phyloP scores from a whole-genome alignment of 2,329 filamentous ascomycete species.

The Cytospora piceae region DNA sequence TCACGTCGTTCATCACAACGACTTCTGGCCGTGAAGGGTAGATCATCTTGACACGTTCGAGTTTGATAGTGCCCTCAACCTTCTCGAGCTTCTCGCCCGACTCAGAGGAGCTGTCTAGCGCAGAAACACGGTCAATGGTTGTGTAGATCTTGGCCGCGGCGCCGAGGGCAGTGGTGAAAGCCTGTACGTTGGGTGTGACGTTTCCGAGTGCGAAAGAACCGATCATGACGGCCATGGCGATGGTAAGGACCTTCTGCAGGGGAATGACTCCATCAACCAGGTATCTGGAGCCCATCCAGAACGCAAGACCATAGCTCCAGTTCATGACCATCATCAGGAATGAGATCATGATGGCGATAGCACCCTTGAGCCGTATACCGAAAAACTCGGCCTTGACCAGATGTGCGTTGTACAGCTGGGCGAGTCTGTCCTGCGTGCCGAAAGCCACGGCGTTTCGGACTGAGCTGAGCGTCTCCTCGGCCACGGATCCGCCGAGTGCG shows the following conservation, averaged over 20 bases:
- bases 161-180: slow-evolving; percentile 81
- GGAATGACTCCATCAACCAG: slow-evolving; percentile 67
- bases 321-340: slow-evolving; percentile 84
- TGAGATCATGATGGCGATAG: slow-evolving; percentile 78
- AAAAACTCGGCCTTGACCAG: slow-evolving; percentile 72
- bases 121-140: slow-evolving; percentile 87
- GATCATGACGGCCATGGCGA: slow-evolving; percentile 89
- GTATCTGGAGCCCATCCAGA: slow-evolving; percentile 84
- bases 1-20: slow-evolving; percentile 83
- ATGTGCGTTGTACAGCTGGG: slow-evolving; percentile 80
- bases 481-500: slow-evolving; percentile 82
- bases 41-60: slow-evolving; percentile 85
- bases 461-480: slow-evolving; percentile 92
- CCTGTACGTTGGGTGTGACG: slow-evolving; percentile 81
- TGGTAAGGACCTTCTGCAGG: slow-evolving; percentile 76
- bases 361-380: slow-evolving; percentile 75
- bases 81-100: slow-evolving; percentile 73
- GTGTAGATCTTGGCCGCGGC: slow-evolving; percentile 91
- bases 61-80: slow-evolving; percentile 77
- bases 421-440: slow-evolving; percentile 90
- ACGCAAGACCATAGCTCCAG: slow-evolving; percentile 83
- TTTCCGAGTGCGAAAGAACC: slow-evolving; percentile 91
- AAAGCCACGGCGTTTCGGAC: slow-evolving; percentile 92
- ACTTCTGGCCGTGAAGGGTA: slow-evolving; percentile 94
- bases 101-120: slow-evolving; percentile 75